Base-by-base conservation (phyloP, 2,329 filamentous ascomycete genomes). In the Dactylellina cionopaga region DNA sequence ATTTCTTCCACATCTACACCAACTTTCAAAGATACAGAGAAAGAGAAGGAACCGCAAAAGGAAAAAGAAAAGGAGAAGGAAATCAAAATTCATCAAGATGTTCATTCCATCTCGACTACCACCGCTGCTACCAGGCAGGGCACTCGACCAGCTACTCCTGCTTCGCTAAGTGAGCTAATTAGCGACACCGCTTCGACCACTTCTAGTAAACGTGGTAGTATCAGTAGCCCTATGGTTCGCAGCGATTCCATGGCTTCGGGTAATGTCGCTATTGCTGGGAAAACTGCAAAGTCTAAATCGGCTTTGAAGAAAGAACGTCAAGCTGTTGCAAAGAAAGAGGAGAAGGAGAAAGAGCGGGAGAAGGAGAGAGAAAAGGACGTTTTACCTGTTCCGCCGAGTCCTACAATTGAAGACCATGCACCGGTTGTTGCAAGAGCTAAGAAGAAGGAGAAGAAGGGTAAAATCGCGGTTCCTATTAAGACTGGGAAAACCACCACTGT, bases 371-470 rank as follows among this genome's bases (percentile, higher is more conserved):
- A 84, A 51, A 77, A 81, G 11, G 88, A 89, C 68, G 80, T 83
- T 10, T 83, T 86, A 55, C 81, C 82, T 13, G 85, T 87, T 75
- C 85, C 87, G 27, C n/a, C 87, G 29, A 75, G 75, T 24, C 76
- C 79, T 33, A 79, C 80, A 7, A 82, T 84, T 49, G 83, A 84
- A 75, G 82, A 83, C 7, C 83, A 86, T 75, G 91, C 88, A 5
- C 91, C 92, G 0, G 90, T 96, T 39, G 79, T 92, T 51, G 90
- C 90, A 31, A 87, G 91, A 56, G 92, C 92, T 83, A 94, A 92
- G 83, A 95, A 94, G 81, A 87, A 91, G 79, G 94, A 92, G 81
- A 88, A 90, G 76, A 79, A 80, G 19, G 64, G 79, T 77, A 76
- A 72, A 56, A 69, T 73, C 74, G 54, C 77, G 6, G 43, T 37